Evolutionary conservation across 305 asterid species (phyloP), one percentile per base, ranked within the genome.

Genomic region (Lippia alba): DNA sequence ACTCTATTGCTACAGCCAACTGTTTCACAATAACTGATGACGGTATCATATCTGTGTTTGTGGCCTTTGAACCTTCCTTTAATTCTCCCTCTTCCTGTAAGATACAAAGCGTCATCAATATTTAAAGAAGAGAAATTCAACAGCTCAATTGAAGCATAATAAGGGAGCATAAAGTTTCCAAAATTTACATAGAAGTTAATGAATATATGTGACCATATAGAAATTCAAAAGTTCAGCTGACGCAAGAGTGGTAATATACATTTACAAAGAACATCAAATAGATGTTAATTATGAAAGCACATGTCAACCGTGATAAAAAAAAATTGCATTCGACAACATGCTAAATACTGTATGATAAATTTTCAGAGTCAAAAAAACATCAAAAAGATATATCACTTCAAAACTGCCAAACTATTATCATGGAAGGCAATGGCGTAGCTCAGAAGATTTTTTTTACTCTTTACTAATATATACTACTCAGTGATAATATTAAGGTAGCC

Each of bases 1-100:
- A 95, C 99, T 89, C 98, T 58, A 92, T 36, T 71, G 96, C 97
- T 54, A 90, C 83, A 76, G 97, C 98, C 85, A 95, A 76, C 80
- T 92, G 99, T 75, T 87, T 92, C 80, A 95, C 46, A 69, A 85
- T 80, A 70, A 82, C 81, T 34, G 91, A 76, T 55, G 96, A 76
- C 60, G 97, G 93, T 77, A 90, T 87, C 65, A 87, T 74, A 77
- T 87, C 91, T 61, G 77, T 70, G 55, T 83, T 85, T 56, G 73
- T 40, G 60, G 71, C 66, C 73, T 82, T 84, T 41, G 84, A 84
- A 73, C 82, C 86, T 75, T 86, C 95, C 40, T 45, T 53, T 55
- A 60, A 51, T 41, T 63, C 79, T 79, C 82, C 80, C 44, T 59
- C 79, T 69, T 85, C 92, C 97, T 91, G 81, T 66, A 86, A 77